Base-by-base conservation (phyloP, 2,329 filamentous ascomycete genomes). In the Drechmeria coniospora region DNA sequence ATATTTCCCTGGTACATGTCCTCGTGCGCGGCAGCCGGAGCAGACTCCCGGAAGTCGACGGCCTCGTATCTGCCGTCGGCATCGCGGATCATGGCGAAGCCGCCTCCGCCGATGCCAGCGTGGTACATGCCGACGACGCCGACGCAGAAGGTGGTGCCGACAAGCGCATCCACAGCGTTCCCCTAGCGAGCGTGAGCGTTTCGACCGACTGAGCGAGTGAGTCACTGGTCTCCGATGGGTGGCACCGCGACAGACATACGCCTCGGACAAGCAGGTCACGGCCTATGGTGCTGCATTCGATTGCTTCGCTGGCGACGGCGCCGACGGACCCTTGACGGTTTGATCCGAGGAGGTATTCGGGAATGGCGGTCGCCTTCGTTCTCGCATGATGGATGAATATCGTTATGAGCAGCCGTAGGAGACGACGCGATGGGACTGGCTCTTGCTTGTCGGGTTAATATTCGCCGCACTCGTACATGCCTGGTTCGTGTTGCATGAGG, bases 11-110 rank as follows among this genome's bases (percentile, higher is more conserved):
- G 63, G 50, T 78, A 95, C 87, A 95, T 95, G 43, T 92, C 71
- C 50, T 84, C 63, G 37, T 65, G 74, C 0, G 84, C 80, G 0
- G 81, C 79, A 0, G 76, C 79, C 1, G 87, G 87, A 0, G 87
- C 87, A 0, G 78, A 73, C 50, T 95, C 87, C 25, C 87, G 67
- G 46, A 92, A 95, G 53, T 95, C 87, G 39, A 95, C 74, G 32
- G 76, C 75, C 45, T 92, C 83, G 46, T 86, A 92, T 12, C 61
- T 60, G n/a, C 83, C 83, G 32, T 81, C 61, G 11, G 69, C 56
- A 19, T 71, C 64, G 26, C 81, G 74, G 5, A 93, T 69, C 5
- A 93, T 62, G 65, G 84, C 79, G 54, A 95, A 95, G 2, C 87
- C 87, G 22, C 87, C 87, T 6, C 87, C 87, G 13, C 81, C 86